These are phyloP conservation scores for Chaetomium globosum DNA, from an alignment of 2,329 filamentous ascomycete genomes.

Conservation along the genomic window DNA sequence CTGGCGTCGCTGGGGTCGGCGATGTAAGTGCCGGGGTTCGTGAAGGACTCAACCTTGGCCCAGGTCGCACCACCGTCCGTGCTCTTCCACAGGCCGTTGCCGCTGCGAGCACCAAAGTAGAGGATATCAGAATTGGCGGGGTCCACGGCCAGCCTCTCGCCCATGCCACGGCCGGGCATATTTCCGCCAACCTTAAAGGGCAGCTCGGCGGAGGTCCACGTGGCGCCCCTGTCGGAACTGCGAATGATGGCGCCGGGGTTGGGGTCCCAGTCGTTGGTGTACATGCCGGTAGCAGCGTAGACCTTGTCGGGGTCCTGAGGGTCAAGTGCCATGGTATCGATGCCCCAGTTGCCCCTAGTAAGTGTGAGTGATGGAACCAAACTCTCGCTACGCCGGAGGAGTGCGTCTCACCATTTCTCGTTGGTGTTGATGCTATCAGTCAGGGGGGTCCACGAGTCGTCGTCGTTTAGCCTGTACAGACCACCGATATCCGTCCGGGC, in stretches of 20 bases:
- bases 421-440: slow-evolving; percentile 51
- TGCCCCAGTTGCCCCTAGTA: slow-evolving; percentile 57
- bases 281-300: slow-evolving; percentile 58
- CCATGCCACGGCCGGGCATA: slow-evolving; percentile 63
- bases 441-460: slow-evolving; percentile 59
- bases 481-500: slow-evolving; percentile 62
- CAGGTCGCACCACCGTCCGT: slow-evolving; percentile 59
- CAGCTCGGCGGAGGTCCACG: slow-evolving; percentile 54
- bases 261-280: slow-evolving; percentile 63
- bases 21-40: slow-evolving; percentile 53
- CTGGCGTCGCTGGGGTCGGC: slow-evolving; percentile 50
- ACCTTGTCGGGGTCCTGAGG: slow-evolving; percentile 55
- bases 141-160: slow-evolving; percentile 61
- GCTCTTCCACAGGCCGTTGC: slow-evolving; percentile 62
- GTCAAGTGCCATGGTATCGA: slow-evolving; percentile 60
- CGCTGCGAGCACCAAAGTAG: slow-evolving; percentile 61
- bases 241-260: slow-evolving; percentile 58
- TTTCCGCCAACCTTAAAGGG: slow-evolving; percentile 65
- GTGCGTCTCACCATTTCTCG: slow-evolving; percentile 47
- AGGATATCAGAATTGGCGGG: slow-evolving; percentile 59
- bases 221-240: slow-evolving; percentile 56
- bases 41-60: slow-evolving; percentile 55
- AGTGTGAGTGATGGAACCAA: not conserved
- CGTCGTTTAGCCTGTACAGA: slow-evolving; percentile 56
- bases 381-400: not conserved